Percentiles rank a stretch among this genome's conserved stretches.
phyloP scores from a whole-genome alignment of 306 rosid genomes.

The Pterocarpus macrocarpus region DNA sequence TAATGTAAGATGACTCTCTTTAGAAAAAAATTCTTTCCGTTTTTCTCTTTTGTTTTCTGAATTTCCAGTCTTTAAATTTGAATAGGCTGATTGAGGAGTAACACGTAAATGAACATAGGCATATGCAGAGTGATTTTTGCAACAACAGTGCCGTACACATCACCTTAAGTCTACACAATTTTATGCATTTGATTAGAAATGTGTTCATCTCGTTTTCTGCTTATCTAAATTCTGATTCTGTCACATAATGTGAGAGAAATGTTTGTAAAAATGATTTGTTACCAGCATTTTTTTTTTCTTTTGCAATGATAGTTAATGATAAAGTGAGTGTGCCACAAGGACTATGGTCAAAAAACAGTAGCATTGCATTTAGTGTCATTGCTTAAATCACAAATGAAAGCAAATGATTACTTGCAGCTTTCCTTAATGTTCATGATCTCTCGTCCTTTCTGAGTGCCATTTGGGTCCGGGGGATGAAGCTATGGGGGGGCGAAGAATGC shows the following conservation, averaged over 20 bases:
- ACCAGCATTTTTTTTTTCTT: background rate
- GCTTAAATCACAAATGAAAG: slow-evolving; percentile 40
- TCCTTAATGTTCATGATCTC: slow-evolving; percentile 26
- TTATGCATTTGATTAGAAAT: background rate
- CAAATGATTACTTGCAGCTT: slow-evolving; percentile 43
- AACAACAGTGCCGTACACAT: too few relatives aligned
- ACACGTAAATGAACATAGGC: background rate
- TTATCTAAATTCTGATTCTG: slow-evolving; percentile 6
- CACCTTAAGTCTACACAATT: too few relatives aligned
- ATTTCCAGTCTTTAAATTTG: slow-evolving; percentile 11
- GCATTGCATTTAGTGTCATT: slow-evolving; percentile 48
- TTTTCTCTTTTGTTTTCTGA: background rate
- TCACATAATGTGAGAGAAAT: background rate
- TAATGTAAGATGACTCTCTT: slow-evolving; percentile 29
- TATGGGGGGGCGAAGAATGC: background rate
- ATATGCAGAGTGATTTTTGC: background rate
- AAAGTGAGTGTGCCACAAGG: slow-evolving; percentile 1
- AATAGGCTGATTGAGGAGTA: background rate
- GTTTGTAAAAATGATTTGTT: background rate
- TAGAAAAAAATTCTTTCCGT: background rate
- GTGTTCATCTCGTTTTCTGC: background rate
- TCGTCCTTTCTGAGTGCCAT: background rate
- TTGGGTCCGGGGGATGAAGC: slow-evolving; percentile 25
- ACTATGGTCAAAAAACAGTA: slow-evolving; percentile 23
- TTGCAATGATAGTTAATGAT: slow-evolving; percentile 27